Evolutionary conservation across 2,329 filamentous ascomycete genomes (phyloP).

Genomic region (Exophiala lecanii-corni): DNA sequence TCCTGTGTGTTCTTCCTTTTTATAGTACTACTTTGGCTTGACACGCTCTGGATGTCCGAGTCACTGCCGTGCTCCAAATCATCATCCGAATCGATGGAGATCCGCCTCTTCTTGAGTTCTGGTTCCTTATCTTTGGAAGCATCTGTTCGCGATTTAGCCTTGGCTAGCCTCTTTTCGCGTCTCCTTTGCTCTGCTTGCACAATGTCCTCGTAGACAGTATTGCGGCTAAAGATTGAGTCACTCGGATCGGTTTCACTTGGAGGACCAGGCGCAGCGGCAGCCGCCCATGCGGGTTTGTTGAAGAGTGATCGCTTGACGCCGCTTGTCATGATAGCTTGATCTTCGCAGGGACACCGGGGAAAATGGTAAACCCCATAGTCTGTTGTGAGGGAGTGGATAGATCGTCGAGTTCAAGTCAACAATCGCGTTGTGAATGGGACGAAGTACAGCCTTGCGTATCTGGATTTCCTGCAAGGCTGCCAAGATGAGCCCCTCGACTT

Average conservation of each 20-base stretch:
- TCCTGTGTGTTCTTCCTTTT: too few relatives aligned
- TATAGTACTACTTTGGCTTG: background rate
- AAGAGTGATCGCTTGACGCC: constrained; percentile 47
- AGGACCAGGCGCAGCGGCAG: constrained; percentile 5
- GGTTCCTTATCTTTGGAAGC: constrained; percentile 15
- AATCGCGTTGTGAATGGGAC: too few relatives aligned
- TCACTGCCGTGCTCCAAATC: constrained; percentile 26
- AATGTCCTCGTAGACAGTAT: constrained; percentile 44
- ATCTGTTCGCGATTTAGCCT: constrained; percentile 28
- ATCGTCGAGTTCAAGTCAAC: too few relatives aligned
- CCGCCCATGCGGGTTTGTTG: constrained; percentile 50
- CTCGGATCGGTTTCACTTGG: constrained; percentile 21
- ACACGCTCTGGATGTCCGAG: constrained; percentile 2
- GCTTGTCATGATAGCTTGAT: constrained; percentile 12
- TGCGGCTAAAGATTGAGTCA: constrained; percentile 47
- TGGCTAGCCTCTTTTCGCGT: constrained; percentile 31
- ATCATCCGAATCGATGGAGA: constrained; percentile 30
- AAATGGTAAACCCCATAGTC: too few relatives aligned
- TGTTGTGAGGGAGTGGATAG: too few relatives aligned
- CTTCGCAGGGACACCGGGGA: too few relatives aligned
- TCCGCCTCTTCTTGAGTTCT: constrained; percentile 31
- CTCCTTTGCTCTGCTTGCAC: constrained; percentile 38
- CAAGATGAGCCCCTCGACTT: too few relatives aligned
- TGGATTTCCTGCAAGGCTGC: too few relatives aligned
- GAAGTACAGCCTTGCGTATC: too few relatives aligned